phyloP scores from a whole-genome alignment of 2,329 filamentous ascomycete species.

The Ceratocystis eucalypticola region DNA sequence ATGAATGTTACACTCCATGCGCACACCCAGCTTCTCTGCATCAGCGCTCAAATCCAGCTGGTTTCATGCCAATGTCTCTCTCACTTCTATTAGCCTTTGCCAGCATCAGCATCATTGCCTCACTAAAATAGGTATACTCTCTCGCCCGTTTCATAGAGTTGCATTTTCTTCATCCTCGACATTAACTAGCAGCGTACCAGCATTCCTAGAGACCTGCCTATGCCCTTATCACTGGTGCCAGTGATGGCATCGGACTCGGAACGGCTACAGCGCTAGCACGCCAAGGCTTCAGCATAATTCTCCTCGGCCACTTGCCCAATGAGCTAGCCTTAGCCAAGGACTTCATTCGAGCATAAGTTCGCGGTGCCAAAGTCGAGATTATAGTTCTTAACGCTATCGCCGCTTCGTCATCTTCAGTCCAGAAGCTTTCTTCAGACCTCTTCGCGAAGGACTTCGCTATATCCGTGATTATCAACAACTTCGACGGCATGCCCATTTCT shows the following conservation, averaged over 20 bases:
- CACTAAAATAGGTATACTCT: conserved; percentile 12
- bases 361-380: not conserved
- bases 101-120: not conserved
- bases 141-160: conserved; percentile 1
- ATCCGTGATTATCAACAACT: conserved; percentile 27
- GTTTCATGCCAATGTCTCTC: not conserved
- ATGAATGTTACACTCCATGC: not conserved
- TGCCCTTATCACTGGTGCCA: conserved; percentile 27
- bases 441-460: conserved; percentile 25
- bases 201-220: conserved; percentile 22
- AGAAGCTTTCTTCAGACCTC: conserved; percentile 14
- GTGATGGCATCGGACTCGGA: conserved; percentile 27
- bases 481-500: conserved; percentile 24
- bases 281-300: conserved; percentile 27
- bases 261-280: conserved; percentile 25
- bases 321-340: conserved; percentile 3
- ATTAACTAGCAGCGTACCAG: conserved; percentile 19
- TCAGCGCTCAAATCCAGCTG: not conserved
- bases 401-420: not conserved
- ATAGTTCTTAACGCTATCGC: not conserved
- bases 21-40: not conserved
- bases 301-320: conserved; percentile 20
- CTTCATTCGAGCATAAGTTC: not conserved
- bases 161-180: not conserved
- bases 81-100: not conserved